These are phyloP conservation scores for Microcyclosporella mali DNA, from an alignment of 2,329 filamentous ascomycete genomes.

Conservation along the genomic window DNA sequence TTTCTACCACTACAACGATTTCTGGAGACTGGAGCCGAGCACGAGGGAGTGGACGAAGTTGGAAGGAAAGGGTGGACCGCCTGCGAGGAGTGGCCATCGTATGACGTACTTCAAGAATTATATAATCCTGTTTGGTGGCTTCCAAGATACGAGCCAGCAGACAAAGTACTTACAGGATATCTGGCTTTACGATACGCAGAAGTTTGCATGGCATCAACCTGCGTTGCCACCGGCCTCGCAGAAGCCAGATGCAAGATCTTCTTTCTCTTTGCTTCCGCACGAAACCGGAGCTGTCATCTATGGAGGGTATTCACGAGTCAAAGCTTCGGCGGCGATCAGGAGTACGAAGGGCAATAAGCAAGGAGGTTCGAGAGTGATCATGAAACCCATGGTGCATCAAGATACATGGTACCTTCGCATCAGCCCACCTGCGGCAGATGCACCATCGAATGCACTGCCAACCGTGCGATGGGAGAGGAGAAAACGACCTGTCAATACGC, in stretches of 20 bases:
- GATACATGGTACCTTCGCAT: slow-evolving; percentile 92
- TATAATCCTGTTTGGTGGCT: slow-evolving; percentile 90
- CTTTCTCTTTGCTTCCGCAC: slow-evolving; percentile 85
- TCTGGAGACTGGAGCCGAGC: slow-evolving; percentile 83
- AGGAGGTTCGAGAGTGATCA: slow-evolving; percentile 58
- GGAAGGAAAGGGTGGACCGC: slow-evolving; percentile 71
- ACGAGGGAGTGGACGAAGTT: slow-evolving; percentile 86
- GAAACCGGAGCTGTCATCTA: slow-evolving; percentile 85
- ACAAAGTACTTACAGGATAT: slow-evolving; percentile 91
- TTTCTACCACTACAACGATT: slow-evolving; percentile 99
- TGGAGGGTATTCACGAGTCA: slow-evolving; percentile 89
- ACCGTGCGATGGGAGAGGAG: slow-evolving; percentile 83
- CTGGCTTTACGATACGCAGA: slow-evolving; percentile 90
- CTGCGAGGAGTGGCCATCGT: slow-evolving; percentile 67
- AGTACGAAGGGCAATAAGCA: slow-evolving; percentile 56
- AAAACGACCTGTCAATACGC: slow-evolving; percentile 85
- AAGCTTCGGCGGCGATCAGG: slow-evolving; percentile 54
- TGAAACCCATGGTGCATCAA: slow-evolving; percentile 85
- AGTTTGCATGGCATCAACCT: slow-evolving; percentile 77
- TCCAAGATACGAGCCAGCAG: slow-evolving; percentile 92
- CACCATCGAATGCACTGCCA: slow-evolving; percentile 59
- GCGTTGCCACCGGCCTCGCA: slow-evolving; percentile 63
- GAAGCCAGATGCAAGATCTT: slow-evolving; percentile 84
- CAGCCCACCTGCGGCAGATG: slow-evolving; percentile 62
- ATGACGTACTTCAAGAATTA: slow-evolving; percentile 98